Conservation (phyloP, 140 eudicot genomes). For the Flaveria floridana region DNA sequence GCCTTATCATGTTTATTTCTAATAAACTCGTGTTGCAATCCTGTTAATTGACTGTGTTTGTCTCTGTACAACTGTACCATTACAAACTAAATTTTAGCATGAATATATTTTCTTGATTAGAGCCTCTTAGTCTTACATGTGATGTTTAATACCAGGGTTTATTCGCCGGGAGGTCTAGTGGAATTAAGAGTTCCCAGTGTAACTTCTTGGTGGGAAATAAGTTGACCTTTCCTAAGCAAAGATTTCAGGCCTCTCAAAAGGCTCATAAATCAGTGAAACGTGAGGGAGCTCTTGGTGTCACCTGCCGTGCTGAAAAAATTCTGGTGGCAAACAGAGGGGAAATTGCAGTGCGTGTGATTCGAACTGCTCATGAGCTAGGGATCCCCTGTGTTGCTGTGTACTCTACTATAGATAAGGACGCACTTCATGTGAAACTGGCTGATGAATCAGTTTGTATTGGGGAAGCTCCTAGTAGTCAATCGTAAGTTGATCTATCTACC, state of each 20-base stretch:
- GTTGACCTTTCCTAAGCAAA: conserved; percentile 60
- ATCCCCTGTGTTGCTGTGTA: conserved; percentile 98
- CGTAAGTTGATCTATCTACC: conserved; percentile 55
- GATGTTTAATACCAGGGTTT: conserved; percentile 49
- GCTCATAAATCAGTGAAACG: conserved; percentile 45
- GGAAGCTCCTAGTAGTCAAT: conserved; percentile 97
- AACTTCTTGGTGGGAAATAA: conserved; percentile 70
- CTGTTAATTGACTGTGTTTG: conserved; percentile 14
- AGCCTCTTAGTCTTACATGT: neutral
- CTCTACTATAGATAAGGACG: conserved; percentile 97
- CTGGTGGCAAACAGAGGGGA: conserved; percentile 99
- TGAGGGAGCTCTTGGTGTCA: conserved; percentile 66
- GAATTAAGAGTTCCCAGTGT: conserved; percentile 70
- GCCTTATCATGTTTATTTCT: conserved; percentile 11
- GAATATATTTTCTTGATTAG: conserved; percentile 12
- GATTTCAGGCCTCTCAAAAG: conserved; percentile 48
- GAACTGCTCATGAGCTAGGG: conserved; percentile 98
- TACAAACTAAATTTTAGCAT: neutral
- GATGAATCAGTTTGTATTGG: conserved; percentile 99
- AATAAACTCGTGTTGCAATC: conserved; percentile 4
- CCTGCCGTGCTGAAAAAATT: conserved; percentile 68
- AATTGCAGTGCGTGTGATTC: conserved; percentile 92
- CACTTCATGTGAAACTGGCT: conserved; percentile 94
- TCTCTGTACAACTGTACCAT: neutral
- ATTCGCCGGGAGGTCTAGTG: conserved; percentile 52